Evolutionary conservation across 139 green algal genomes (phyloP), one percentile per base, ranked within the genome.

Genomic region (Spirogloea muscicola): DNA sequence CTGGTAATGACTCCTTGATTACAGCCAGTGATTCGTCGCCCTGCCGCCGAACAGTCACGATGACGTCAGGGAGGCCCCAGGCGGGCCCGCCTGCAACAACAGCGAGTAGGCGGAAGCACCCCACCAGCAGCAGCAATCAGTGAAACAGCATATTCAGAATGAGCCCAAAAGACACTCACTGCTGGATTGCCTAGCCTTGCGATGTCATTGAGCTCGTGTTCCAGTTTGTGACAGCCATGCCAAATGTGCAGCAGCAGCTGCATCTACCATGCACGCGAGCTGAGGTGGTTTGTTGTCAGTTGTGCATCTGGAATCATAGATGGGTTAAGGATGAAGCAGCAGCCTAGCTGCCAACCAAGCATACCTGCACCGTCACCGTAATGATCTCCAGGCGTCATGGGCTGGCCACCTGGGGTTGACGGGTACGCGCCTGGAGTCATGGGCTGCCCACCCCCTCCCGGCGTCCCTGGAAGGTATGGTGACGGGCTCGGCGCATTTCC

Each of bases 401-500:
- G 67, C 29, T 36, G 13, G 31, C 4, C 55, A 9, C 55, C 7
- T 3, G 66, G 66, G n/a, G 66, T 57, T 1, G 7, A 49, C 51
- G 55, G 66, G 40, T 74, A 76, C 51, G 66, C 51, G 6, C 57
- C 67, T 76, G 67, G 67, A 25, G 67, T 76, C 55, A 76, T 72
- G 55, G 67, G 67, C 67, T 49, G 55, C 0, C 46, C 21, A 55
- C 21, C 21, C 21, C 21, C 21, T 31, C 46, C 46, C 21, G 55
- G n/a, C 10, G 52, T 49, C 27, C 61, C 55, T 49, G 62, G 29
- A 10, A 39, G 25, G 0, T 29, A 41, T 31, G 55, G 55, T 21
- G 16, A 39, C 25, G 4, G 9, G 33, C 1, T 40, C 55, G 55
- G 16, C n/a, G 29, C 55, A 64, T 25, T 27, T 7, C 31, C 3